Conservation (phyloP, 75 land plant genomes). For the Selaginella tamariscina region DNA sequence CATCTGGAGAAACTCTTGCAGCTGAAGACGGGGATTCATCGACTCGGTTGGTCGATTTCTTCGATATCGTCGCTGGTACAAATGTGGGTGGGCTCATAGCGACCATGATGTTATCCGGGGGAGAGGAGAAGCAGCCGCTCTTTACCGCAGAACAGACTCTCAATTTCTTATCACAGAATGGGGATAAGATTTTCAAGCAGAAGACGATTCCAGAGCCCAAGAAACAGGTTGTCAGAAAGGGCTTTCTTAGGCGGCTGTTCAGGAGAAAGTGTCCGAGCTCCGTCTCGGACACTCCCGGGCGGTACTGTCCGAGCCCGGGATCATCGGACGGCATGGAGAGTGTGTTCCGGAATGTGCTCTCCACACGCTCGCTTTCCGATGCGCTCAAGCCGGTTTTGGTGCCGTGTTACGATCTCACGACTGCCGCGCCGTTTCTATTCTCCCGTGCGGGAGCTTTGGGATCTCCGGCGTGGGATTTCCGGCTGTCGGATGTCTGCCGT, state of each 20-base stretch:
- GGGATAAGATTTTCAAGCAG: conserved; percentile 30
- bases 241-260: conserved; percentile 29
- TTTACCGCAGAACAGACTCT: conserved; percentile 42
- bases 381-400: conserved; percentile 74
- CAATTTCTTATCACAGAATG: conserved; percentile 21
- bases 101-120: conserved; percentile 43
- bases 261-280: conserved; percentile 30
- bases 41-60: conserved; percentile 65
- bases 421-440: conserved; percentile 69
- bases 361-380: conserved; percentile 44
- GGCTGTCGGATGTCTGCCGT: conserved; percentile 66
- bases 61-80: conserved; percentile 80
- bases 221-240: no score
- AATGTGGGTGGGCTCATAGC: conserved; percentile 69
- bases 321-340: neutral
- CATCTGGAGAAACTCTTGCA: conserved; percentile 49
- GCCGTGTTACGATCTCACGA: conserved; percentile 80
- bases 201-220: conserved; percentile 10
- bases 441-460: conserved; percentile 64
- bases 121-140: conserved; percentile 30
- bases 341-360: neutral
- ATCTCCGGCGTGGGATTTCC: conserved; percentile 61
- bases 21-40: conserved; percentile 38
- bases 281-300: conserved; percentile 14
- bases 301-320: neutral